phyloP scores from a whole-genome alignment of 2,329 filamentous ascomycete genomes.

The Talaromyces sp. region DNA sequence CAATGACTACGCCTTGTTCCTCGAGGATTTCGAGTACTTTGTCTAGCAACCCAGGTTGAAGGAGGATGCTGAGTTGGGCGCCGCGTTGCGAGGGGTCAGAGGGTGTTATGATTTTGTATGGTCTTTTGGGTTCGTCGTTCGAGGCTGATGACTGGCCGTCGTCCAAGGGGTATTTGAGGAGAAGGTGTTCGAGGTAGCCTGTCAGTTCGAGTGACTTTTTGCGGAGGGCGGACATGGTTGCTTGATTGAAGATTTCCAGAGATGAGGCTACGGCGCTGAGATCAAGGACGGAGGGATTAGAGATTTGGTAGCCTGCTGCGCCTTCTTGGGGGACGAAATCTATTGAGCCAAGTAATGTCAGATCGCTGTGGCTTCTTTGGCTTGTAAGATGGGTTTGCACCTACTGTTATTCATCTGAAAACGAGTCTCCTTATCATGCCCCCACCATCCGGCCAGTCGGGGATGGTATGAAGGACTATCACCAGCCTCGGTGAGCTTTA shows the following conservation, averaged over 20 bases:
- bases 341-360: conserved; percentile 22
- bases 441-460: conserved; percentile 82
- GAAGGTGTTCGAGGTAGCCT: conserved; percentile 68
- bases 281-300: conserved; percentile 76
- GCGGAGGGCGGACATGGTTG: conserved; percentile 65
- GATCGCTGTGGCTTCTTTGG: background rate
- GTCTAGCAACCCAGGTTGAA: conserved; percentile 68
- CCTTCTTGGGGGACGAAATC: conserved; percentile 71
- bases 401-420: conserved; percentile 75
- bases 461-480: conserved; percentile 55
- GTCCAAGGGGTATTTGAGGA: conserved; percentile 41
- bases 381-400: background rate
- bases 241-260: conserved; percentile 69
- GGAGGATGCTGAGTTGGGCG: conserved; percentile 71
- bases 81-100: conserved; percentile 64
- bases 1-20: conserved; percentile 67
- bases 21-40: conserved; percentile 61
- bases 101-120: conserved; percentile 67
- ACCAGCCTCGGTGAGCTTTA: conserved; percentile 34
- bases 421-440: conserved; percentile 68
- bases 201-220: conserved; percentile 70
- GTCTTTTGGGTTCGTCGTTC: conserved; percentile 25
- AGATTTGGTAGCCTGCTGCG: conserved; percentile 78
- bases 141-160: conserved; percentile 20
- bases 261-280: conserved; percentile 70